Conservation (phyloP, 176 grass and related monocot species). For the Hordeum marinum region DNA sequence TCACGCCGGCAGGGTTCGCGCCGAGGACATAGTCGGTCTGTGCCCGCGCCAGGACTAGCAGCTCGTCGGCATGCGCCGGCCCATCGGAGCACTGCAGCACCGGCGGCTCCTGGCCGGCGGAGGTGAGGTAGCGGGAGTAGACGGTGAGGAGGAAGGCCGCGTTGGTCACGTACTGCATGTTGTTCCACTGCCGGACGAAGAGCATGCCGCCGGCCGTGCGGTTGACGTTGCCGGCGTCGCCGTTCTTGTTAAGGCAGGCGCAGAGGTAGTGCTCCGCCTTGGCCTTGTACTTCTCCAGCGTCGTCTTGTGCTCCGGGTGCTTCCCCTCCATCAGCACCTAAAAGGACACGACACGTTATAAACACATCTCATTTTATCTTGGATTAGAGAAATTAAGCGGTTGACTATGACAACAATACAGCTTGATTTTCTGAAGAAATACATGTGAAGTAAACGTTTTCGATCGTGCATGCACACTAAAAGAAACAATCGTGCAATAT, state of each 20-base stretch:
- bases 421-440: too few species aligned
- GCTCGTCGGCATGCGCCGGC: not conserved
- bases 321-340: conserved; percentile 36
- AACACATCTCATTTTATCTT: too few species aligned
- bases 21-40: conserved; percentile 39
- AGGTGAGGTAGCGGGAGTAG: conserved; percentile 34
- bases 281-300: conserved; percentile 32
- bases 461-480: not conserved
- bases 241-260: conserved; percentile 41
- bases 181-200: conserved; percentile 46
- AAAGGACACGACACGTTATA: not conserved
- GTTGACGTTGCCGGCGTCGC: conserved; percentile 30
- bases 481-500: not conserved
- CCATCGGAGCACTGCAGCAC: conserved; percentile 10
- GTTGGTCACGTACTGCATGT: conserved; percentile 51
- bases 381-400: too few species aligned
- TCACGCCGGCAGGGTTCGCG: conserved; percentile 16
- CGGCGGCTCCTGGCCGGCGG: not conserved
- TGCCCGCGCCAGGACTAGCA: not conserved
- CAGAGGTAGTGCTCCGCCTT: conserved; percentile 54
- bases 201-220: conserved; percentile 45
- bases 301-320: conserved; percentile 18
- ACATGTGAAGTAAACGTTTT: not conserved
- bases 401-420: too few species aligned
- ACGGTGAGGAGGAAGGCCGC: conserved; percentile 39